Percentiles rank a stretch among this genome's conserved stretches.
Conservation (phyloP, 805 yeast species). For the Candida ovalis region DNA sequence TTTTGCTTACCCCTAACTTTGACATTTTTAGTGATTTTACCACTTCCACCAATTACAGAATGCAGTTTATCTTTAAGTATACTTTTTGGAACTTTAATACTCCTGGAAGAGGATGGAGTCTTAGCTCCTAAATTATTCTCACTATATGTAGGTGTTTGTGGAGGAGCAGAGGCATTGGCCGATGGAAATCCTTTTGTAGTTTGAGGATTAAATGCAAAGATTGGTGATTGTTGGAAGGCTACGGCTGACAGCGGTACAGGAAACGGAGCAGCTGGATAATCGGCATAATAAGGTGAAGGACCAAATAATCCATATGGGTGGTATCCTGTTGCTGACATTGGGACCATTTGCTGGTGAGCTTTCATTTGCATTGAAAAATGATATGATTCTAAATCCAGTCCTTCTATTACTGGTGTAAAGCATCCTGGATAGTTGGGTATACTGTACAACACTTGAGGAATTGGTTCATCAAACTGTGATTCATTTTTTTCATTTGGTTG, state of each 20-base stretch:
- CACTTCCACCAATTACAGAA: conserved; percentile 9
- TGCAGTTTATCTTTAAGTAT: conserved; percentile 12
- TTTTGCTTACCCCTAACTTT: conserved; percentile 20
- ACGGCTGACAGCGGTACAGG: conserved; percentile 12
- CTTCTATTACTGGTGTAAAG: conserved; percentile 15
- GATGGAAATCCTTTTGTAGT: conserved; percentile 17
- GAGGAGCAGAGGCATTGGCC: conserved; percentile 12
- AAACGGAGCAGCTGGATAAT: conserved; percentile 12
- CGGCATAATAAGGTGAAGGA: conserved; percentile 19
- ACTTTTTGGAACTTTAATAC: conserved; percentile 9
- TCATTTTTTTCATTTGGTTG: not conserved
- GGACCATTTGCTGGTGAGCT: conserved; percentile 11
- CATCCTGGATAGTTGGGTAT: conserved; percentile 9
- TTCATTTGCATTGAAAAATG: not conserved
- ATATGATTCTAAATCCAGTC: conserved; percentile 13
- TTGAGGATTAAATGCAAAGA: conserved; percentile 6
- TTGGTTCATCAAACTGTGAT: not conserved
- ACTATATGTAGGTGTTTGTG: not conserved
- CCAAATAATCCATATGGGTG: conserved; percentile 19
- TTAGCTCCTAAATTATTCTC: not conserved
- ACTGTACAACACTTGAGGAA: conserved; percentile 15
- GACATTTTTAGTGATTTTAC: conserved; percentile 14
- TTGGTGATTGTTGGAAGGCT: conserved; percentile 13
- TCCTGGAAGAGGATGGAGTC: conserved; percentile 3
- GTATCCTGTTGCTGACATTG: conserved; percentile 16